Evolutionary conservation across 1,139 yeast species (phyloP).

Genomic region (Blastobotrys raffinosifermentans): DNA sequence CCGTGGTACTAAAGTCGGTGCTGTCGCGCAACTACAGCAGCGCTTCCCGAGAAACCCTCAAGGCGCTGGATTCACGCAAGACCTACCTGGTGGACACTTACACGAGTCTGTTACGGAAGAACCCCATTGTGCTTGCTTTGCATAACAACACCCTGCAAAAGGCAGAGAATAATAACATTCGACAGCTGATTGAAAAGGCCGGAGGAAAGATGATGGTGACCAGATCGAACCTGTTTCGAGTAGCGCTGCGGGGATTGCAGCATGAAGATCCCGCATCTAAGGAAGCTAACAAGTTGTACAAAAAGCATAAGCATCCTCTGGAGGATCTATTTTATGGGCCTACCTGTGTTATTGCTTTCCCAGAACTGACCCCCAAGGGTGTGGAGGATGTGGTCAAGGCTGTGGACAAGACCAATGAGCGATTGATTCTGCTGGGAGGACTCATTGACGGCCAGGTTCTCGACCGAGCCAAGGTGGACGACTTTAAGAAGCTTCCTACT

Average conservation of each 20-base stretch:
- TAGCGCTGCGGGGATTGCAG: conserved; percentile 64
- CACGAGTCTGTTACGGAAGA: conserved; percentile 59
- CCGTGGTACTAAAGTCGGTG: too few species aligned
- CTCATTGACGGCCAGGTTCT: conserved; percentile 58
- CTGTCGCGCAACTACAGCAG: too few species aligned
- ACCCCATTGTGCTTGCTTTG: conserved; percentile 64
- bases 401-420: conserved; percentile 61
- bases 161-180: conserved; percentile 55
- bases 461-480: conserved; percentile 48
- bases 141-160: conserved; percentile 81
- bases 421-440: conserved; percentile 78
- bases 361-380: conserved; percentile 60
- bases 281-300: conserved; percentile 43
- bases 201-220: conserved; percentile 67
- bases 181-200: conserved; percentile 53
- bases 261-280: conserved; percentile 71
- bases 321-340: conserved; percentile 73
- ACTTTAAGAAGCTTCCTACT: conserved; percentile 68
- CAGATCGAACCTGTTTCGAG: conserved; percentile 63
- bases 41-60: conserved; percentile 18
- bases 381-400: conserved; percentile 59
- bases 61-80: conserved; percentile 44
- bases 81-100: conserved; percentile 79
- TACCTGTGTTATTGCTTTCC: conserved; percentile 70
- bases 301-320: conserved; percentile 51